Conservation (phyloP, 1,139 yeast species). For the Blastobotrys capitulatus region DNA sequence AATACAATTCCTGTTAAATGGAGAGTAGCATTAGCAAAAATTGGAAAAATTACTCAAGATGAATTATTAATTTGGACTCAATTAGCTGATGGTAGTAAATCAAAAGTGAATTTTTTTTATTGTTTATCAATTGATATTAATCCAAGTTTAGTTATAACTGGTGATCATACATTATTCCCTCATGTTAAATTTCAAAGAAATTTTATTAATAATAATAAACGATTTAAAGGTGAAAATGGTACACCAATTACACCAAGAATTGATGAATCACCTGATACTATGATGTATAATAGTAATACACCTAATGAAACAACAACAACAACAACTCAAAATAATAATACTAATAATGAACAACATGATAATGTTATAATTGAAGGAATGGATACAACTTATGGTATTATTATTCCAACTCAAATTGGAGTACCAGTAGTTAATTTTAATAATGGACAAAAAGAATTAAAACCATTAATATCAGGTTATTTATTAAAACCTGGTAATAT, state of each 20-base stretch:
- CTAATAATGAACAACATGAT: constrained; percentile 20
- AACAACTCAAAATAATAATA: constrained; percentile 10
- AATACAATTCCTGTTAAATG: constrained; percentile 27
- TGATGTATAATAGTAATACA: constrained; percentile 36
- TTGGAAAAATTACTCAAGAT: constrained; percentile 33
- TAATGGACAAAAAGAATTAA: constrained; percentile 36
- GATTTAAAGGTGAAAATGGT: constrained; percentile 10
- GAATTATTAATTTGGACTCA: constrained; percentile 32
- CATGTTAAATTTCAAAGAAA: constrained; percentile 17
- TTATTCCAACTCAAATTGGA: constrained; percentile 24
- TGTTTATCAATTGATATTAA: constrained; percentile 66
- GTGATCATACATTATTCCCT: constrained; percentile 28
- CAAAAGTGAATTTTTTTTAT: constrained; percentile 56
- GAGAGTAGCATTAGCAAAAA: constrained; percentile 34
- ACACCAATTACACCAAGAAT: constrained; percentile 33
- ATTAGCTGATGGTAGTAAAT: constrained; percentile 24
- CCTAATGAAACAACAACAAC: constrained; percentile 29
- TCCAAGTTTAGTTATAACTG: constrained; percentile 50
- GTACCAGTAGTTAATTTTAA: constrained; percentile 8
- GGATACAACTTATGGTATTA: constrained; percentile 55
- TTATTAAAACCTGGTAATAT: constrained; percentile 17
- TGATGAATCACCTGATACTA: constrained; percentile 32
- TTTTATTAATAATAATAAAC: constrained; percentile 11
- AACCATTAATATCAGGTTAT: constrained; percentile 25
- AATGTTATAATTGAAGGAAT: constrained; percentile 28